Evolutionary conservation across 2,329 filamentous ascomycete species (phyloP), one percentile per base, ranked within the genome.

Genomic region (Knoxdaviesia proteae): DNA sequence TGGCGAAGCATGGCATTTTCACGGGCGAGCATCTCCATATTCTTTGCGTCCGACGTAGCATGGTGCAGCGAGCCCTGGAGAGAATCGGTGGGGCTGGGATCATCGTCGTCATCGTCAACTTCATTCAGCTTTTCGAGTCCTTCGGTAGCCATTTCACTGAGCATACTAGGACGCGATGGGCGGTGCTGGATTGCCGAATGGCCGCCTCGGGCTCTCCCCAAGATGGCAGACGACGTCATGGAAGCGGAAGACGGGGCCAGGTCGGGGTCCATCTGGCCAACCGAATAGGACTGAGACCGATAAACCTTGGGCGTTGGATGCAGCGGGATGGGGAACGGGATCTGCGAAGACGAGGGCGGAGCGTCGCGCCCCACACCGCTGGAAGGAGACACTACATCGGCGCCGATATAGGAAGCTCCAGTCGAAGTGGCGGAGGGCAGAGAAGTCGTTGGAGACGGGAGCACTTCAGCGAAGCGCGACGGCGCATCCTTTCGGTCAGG

Each of bases 251-350:
- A 51, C 3, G 60, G 52, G 7, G 31, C 31, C 1, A 60, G 60
- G 45, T 88, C 82, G 1, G 77, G 71, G 42, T 94, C 86, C 47
- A 86, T 66, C 56, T 94, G 87, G 5, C 87, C 87, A 40, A 93
- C 88, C 0, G 88, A 96, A 58, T 96, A 96, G 5, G 90, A 96
- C 58, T 94, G 84, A 5, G 90, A 98, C 38, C 90, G 78, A 52
- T 93, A 90, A 1, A 84, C 86, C 59, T 96, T 96, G 2, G 83
- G 83, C 0, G 84, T 90, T 1, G 88, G 86, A 48, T 93, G 83
- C 20, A 93, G 67, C 4, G 86, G 86, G 49, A 93, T 92, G 6
- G 82, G 71, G 53, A 93, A 93, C 1, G 84, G 83, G 43, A 93
- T 81, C 48, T 88, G 75, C 50, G 67, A 59, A 34, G 70, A 68